Evolutionary conservation across 176 grass and related monocot genomes (phyloP).

Genomic region (Musa beccarii): DNA sequence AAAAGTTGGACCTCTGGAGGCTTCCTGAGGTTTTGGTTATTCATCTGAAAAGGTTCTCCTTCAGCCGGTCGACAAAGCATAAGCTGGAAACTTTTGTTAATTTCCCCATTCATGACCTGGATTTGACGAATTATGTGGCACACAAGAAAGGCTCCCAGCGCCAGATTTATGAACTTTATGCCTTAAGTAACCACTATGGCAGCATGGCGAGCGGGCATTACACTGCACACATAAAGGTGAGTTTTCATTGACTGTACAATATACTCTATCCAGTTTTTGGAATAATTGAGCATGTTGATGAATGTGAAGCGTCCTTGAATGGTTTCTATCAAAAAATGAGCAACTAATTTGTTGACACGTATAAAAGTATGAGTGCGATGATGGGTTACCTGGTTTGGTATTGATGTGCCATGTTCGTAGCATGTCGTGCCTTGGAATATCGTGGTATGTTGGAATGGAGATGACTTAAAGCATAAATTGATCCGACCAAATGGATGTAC

Average conservation of each 20-base stretch:
- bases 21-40: constrained; percentile 96
- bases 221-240: constrained; percentile 92
- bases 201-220: constrained; percentile 99
- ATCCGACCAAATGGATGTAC: too few species aligned
- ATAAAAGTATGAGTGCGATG: neutral
- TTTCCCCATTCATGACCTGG: constrained; percentile 87
- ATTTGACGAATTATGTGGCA: constrained; percentile 95
- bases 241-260: neutral
- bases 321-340: neutral
- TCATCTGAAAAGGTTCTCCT: constrained; percentile 97
- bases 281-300: neutral
- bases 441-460: neutral
- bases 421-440: neutral
- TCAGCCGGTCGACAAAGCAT: constrained; percentile 87
- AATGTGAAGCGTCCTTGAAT: neutral
- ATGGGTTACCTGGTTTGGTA: neutral
- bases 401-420: neutral
- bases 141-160: constrained; percentile 63
- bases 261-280: neutral
- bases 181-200: constrained; percentile 92
- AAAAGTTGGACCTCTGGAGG: constrained; percentile 98
- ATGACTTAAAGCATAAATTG: too few species aligned
- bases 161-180: constrained; percentile 79
- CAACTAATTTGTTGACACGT: neutral
- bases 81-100: constrained; percentile 94